phyloP scores from a whole-genome alignment of 768 basidiomycete species.

The Sutorius australiensis region DNA sequence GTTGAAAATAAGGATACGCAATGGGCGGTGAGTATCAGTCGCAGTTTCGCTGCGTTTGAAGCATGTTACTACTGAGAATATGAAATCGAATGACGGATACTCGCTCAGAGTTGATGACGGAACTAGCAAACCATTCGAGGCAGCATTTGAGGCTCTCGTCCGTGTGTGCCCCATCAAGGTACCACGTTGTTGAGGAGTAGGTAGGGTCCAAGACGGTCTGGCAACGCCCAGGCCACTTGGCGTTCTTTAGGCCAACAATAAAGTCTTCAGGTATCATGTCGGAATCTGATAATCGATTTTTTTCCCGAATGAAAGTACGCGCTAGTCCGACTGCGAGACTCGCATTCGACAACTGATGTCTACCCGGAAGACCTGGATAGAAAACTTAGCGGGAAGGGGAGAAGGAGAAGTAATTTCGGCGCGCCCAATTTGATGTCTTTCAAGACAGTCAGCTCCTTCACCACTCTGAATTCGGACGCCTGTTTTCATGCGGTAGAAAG shows the following conservation, averaged over 20 bases:
- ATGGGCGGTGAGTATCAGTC: constrained; percentile 24
- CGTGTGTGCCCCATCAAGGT: constrained; percentile 95
- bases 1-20: constrained; percentile 84
- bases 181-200: constrained; percentile 64
- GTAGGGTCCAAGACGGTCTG: constrained; percentile 71
- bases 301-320: constrained; percentile 53
- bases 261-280: constrained; percentile 49
- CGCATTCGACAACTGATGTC: constrained; percentile 87
- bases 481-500: constrained; percentile 22
- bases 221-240: constrained; percentile 94
- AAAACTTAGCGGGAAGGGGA: constrained; percentile 3
- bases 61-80: constrained; percentile 1
- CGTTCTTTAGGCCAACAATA: constrained; percentile 56
- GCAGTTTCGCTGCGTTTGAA: constrained; percentile 1
- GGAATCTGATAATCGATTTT: constrained; percentile 14
- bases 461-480: constrained; percentile 67
- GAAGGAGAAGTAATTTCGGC: constrained; percentile 5
- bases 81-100: constrained; percentile 7
- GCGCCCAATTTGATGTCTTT: constrained; percentile 59
- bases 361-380: constrained; percentile 70
- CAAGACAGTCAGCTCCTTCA: constrained; percentile 50
- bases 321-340: constrained; percentile 76
- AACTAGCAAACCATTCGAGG: constrained; percentile 80
- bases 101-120: constrained; percentile 44
- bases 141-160: constrained; percentile 85